phyloP scores from a whole-genome alignment of 2,329 filamentous ascomycete species.

The Furcasterigmium furcatum region DNA sequence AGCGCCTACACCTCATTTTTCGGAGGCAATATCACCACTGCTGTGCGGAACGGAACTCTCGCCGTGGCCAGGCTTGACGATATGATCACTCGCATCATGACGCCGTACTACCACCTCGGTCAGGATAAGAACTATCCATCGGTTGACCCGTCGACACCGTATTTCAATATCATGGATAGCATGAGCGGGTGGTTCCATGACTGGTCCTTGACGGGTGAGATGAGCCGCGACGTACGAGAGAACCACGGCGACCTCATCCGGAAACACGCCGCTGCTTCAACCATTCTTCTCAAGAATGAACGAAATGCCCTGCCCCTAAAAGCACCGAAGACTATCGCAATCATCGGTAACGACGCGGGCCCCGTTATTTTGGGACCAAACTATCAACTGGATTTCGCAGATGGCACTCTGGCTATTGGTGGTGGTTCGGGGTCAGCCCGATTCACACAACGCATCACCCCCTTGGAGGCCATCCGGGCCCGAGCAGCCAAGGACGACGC shows the following conservation, averaged over 20 bases:
- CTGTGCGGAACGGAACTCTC: constrained; percentile 74
- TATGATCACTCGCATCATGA: constrained; percentile 55
- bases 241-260: constrained; percentile 25
- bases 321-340: constrained; percentile 71
- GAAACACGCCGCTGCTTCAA: constrained; percentile 29
- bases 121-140: constrained; percentile 60
- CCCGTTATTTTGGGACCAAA: constrained; percentile 34
- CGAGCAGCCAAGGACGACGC: constrained; percentile 4
- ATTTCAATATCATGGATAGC: no score
- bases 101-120: constrained; percentile 64
- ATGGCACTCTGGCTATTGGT: constrained; percentile 54
- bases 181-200: not conserved
- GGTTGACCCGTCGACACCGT: constrained; percentile 11
- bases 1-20: constrained; percentile 21
- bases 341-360: constrained; percentile 78
- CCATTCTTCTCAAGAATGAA: constrained; percentile 27
- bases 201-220: no score
- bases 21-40: constrained; percentile 67
- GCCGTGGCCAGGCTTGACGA: constrained; percentile 70
- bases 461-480: constrained; percentile 7
- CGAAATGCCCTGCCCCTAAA: constrained; percentile 74
- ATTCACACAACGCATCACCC: constrained; percentile 5
- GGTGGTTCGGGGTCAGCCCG: constrained; percentile 42
- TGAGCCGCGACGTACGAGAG: constrained; percentile 23
- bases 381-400: no score